Evolutionary conservation across 768 basidiomycete species (phyloP), one percentile per base, ranked within the genome.

Genomic region (Mycena maculata): DNA sequence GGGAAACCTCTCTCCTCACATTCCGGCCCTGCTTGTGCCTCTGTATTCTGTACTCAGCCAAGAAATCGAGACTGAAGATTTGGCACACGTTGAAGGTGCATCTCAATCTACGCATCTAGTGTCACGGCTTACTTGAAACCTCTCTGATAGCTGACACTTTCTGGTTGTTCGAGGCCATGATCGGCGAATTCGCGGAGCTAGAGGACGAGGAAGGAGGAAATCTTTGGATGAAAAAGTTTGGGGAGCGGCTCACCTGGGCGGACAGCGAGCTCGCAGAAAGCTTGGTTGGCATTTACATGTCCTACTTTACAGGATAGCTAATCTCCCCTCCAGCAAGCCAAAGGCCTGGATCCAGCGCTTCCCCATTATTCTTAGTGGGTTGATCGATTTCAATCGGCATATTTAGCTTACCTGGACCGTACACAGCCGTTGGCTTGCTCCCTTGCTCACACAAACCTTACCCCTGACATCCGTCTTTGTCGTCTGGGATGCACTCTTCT

Each of bases 311-410:
- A 53, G 66, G 64, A 25, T 57, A n/a, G 49, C 41, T 63, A 28
- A 68, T 22, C 63, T 33, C 22, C 31, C 41, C 52, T 63, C 22
- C 68, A 94, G 92, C 82, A 85, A 73, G 75, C 77, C 12, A 88
- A 87, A 68, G 90, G 92, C 2, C 80, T 94, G 10, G 89, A 92
- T 72, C 92, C 92, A 23, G 78, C 83, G 28, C 79, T 90, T 28
- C 92, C 92, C 3, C 92, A 94, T 78, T 94, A 92, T 76, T 92
- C 92, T 52, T 90, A 90, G 92, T 93, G 77, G 68, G 92, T 78
- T 22, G 47, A 48, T 41, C 33, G 30, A 45, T 41, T 54, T 60
- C 9, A 49, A 22, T 12, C 7, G 12, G 49, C 22, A 44, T 49
- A 55, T 39, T 47, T 13, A 25, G 10, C 56, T 57, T 6, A 31